Base-by-base conservation (phyloP, 148 eudicot species). In the Chenopodium suecicum region DNA sequence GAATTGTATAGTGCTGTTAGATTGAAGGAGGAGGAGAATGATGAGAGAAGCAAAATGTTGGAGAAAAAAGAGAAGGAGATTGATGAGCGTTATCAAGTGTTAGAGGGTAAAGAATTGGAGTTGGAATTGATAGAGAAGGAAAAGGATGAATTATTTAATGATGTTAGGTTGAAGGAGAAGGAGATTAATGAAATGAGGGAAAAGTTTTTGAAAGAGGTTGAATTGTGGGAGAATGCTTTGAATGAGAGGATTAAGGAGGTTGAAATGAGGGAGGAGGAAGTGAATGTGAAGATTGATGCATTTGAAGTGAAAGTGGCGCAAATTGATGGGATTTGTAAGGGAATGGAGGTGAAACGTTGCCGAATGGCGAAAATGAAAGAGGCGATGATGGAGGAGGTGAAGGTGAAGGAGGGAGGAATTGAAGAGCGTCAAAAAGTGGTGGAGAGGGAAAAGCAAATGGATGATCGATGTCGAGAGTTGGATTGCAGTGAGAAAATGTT, bases 121-220 rank as follows among this genome's bases (percentile, higher is more conserved):
- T 11, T 78, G 68, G 67, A 65, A 13, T 75, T 32, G 60, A 84
- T 25, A 71, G 63, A 65, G 73, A 76, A 70, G 66, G 66, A 72
- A 48, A 27, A 72, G 7, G 48, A 27, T 68, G 20, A 8, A 6
- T 13, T 46, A 1, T 65, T 27, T 47, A 50, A 76, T 12, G 52
- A 16, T 46, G 17, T 68, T 37, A 67, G 13, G 10, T 70, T 72
- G 48, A 83, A 60, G 69, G 81, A 48, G 64, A 79, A 47, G 71
- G n/a, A 48, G 27, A 9, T 75, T 48, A 16, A 20, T 48, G 58
- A 56, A 70, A 68, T 41, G 23, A 22, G 2, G 41, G 41, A 37
- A 37, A 37, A 37, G 41, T 37, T 6, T 37, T 37, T 37, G 41
- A 37, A 37, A 37, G 41, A 37, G 9, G 9, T 81, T 17, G n/a